Conservation (phyloP, 83 land plant genomes). For the Thuja plicata region DNA sequence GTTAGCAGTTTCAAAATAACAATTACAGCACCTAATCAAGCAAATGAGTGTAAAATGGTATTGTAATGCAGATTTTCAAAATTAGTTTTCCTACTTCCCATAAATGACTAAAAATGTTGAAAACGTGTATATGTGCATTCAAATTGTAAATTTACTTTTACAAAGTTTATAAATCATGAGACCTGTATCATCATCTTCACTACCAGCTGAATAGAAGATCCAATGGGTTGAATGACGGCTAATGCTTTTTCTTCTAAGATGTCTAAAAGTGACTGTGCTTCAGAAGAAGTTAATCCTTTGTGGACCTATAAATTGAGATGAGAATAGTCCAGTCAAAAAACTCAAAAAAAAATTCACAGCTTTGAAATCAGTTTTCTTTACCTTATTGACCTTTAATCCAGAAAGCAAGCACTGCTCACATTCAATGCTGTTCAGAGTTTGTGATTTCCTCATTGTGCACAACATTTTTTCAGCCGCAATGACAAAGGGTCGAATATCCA, state of each 20-base stretch:
- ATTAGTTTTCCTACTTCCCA: too few relatives aligned
- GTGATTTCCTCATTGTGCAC: slow-evolving; percentile 8
- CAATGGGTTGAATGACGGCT: slow-evolving; percentile 35
- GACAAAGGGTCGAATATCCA: slow-evolving; percentile 35
- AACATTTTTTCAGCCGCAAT: slow-evolving; percentile 40
- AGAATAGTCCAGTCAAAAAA: not conserved
- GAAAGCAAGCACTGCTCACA: not conserved
- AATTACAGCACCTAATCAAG: not conserved
- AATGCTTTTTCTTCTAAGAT: slow-evolving; percentile 38
- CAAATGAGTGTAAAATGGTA: not conserved
- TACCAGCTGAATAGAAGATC: slow-evolving; percentile 50
- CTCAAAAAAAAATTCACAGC: too few relatives aligned
- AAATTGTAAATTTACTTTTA: not conserved
- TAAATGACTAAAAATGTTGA: not conserved
- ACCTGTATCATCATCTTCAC: not conserved
- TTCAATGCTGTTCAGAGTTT: not conserved
- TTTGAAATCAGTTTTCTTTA: not conserved
- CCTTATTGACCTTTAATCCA: slow-evolving; percentile 3
- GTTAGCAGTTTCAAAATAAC: not conserved
- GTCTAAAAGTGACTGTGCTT: slow-evolving; percentile 33
- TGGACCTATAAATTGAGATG: slow-evolving; percentile 32
- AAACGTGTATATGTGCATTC: not conserved
- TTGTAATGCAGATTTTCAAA: too few relatives aligned
- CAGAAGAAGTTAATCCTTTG: slow-evolving; percentile 51
- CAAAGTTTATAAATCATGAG: not conserved